Evolutionary conservation across 768 basidiomycete genomes (phyloP).

Genomic region (button mushroom (Agaricus bisporus)): DNA sequence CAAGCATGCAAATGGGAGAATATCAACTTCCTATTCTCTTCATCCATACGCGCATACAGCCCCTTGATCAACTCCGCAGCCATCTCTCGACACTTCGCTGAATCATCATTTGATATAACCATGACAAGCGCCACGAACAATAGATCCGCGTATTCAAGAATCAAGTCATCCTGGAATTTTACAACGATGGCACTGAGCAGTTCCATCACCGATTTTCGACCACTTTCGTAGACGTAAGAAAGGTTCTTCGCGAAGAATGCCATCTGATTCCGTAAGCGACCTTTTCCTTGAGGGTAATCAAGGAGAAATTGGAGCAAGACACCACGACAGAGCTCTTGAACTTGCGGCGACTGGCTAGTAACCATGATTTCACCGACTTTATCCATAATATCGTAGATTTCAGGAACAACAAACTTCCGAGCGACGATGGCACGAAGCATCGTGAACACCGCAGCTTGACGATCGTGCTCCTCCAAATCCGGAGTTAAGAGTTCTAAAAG

Average conservation of each 20-base stretch:
- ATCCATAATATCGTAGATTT: conserved; percentile 97
- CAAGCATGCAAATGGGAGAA: conserved; percentile 75
- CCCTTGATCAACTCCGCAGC: conserved; percentile 77
- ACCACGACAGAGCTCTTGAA: conserved; percentile 87
- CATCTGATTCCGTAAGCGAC: conserved; percentile 83
- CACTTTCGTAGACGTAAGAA: conserved; percentile 85
- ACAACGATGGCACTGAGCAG: conserved; percentile 75
- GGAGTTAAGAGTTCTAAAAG: conserved; percentile 82
- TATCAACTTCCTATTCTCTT: conserved; percentile 47
- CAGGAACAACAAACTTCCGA: conserved; percentile 88
- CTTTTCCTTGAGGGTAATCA: conserved; percentile 95
- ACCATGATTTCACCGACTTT: conserved; percentile 88
- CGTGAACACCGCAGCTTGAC: conserved; percentile 82
- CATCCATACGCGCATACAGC: conserved; percentile 65
- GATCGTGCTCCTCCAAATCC: conserved; percentile 83
- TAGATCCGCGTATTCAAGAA: conserved; percentile 79
- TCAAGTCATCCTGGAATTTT: conserved; percentile 74
- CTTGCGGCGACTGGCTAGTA: conserved; percentile 84
- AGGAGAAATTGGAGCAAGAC: conserved; percentile 90
- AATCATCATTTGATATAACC: conserved; percentile 92
- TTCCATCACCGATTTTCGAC: conserved; percentile 91
- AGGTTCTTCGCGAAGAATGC: conserved; percentile 89
- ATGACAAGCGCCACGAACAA: conserved; percentile 90
- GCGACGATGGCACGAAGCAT: conserved; percentile 87
- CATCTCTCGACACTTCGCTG: conserved; percentile 83